These are phyloP conservation scores for Clavaria fumosa DNA, from an alignment of 768 basidiomycete species.

Conservation along the genomic window DNA sequence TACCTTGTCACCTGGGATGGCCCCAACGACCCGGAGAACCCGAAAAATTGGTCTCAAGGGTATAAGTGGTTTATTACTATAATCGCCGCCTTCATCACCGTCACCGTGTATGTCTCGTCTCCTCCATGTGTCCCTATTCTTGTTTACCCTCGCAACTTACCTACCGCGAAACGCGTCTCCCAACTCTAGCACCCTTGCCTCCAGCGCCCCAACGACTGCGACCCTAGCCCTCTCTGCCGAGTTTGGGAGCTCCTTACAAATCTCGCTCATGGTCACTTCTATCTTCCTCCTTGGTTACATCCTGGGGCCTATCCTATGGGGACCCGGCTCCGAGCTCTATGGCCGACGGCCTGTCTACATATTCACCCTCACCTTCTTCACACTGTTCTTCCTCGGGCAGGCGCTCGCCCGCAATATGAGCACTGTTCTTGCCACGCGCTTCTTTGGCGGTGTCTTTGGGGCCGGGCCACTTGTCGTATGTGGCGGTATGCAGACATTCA, in stretches of 20 bases:
- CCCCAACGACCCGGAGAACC: constrained; percentile 37
- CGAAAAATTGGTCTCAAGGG: constrained; percentile 33
- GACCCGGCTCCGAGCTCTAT: constrained; percentile 43
- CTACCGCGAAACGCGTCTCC: too few species aligned
- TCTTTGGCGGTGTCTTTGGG: constrained; percentile 48
- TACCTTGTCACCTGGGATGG: constrained; percentile 38
- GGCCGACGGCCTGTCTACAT: constrained; percentile 39
- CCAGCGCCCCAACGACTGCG: constrained; percentile 36
- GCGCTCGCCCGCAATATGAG: constrained; percentile 43
- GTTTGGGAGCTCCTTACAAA: constrained; percentile 28
- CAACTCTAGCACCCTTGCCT: constrained; percentile 36
- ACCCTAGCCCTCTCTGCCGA: constrained; percentile 18
- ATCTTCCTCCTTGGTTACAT: constrained; percentile 38
- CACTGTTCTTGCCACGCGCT: constrained; percentile 43
- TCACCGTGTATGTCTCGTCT: constrained; percentile 34
- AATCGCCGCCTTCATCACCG: constrained; percentile 29
- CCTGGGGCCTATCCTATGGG: constrained; percentile 41
- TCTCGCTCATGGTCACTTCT: constrained; percentile 34
- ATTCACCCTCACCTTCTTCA: constrained; percentile 35
- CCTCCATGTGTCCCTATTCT: too few species aligned
- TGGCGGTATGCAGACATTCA: constrained; percentile 31
- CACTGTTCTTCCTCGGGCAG: constrained; percentile 42
- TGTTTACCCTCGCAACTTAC: too few species aligned
- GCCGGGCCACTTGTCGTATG: constrained; percentile 41
- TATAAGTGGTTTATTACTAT: constrained; percentile 35